Evolutionary conservation across 352 stramenopile species (phyloP).

Genomic region (Phytophthora melonis): DNA sequence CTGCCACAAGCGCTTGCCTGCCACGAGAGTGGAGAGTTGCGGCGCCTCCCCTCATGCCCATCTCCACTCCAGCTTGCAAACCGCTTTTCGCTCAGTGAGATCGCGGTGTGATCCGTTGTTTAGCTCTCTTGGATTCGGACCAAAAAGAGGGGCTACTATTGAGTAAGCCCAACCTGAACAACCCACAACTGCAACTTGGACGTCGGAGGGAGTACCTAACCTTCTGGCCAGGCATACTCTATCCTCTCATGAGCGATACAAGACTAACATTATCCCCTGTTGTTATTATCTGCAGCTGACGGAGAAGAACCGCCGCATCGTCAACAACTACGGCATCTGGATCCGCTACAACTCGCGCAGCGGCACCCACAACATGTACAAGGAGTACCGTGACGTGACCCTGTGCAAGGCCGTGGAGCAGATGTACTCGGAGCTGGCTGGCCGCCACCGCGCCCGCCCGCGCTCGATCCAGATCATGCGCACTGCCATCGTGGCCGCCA

Average conservation of each 20-base stretch:
- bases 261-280: constrained; percentile 18
- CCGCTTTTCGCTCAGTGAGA: constrained; percentile 74
- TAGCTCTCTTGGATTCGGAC: constrained; percentile 53
- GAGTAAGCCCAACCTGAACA: constrained; percentile 43
- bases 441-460: constrained; percentile 96
- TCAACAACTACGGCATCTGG: constrained; percentile 99
- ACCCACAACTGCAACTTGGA: constrained; percentile 19
- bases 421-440: constrained; percentile 99
- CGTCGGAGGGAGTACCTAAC: constrained; percentile 4
- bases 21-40: constrained; percentile 75
- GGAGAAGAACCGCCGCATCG: constrained; percentile 98
- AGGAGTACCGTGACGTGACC: constrained; percentile 99
- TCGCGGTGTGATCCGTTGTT: constrained; percentile 83
- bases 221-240: not conserved
- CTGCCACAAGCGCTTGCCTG: constrained; percentile 80
- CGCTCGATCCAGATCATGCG: constrained; percentile 99
- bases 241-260: not conserved
- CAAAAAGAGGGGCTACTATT: constrained; percentile 36
- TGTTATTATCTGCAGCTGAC: constrained; percentile 73
- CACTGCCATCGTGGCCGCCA: constrained; percentile 95
- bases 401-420: constrained; percentile 98
- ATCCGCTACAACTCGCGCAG: constrained; percentile 99
- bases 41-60: constrained; percentile 29
- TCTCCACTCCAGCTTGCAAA: constrained; percentile 89
- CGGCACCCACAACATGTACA: constrained; percentile 99